Evolutionary conservation across 768 basidiomycete genomes (phyloP).

Genomic region (Suillus paluster): DNA sequence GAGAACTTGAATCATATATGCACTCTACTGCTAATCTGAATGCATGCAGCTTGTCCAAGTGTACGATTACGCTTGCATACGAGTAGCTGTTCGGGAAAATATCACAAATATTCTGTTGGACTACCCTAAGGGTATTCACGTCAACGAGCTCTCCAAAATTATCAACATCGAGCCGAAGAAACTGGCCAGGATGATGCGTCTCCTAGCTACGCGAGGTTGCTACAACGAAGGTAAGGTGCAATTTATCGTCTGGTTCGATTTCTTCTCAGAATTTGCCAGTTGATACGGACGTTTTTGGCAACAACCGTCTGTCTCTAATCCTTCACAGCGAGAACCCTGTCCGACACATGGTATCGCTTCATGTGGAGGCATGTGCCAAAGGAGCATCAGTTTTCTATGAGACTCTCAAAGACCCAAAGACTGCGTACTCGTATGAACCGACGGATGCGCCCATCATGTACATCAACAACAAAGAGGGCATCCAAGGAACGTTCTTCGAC

Average conservation of each 20-base stretch:
- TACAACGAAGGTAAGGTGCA: constrained; percentile 34
- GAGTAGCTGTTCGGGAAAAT: constrained; percentile 31
- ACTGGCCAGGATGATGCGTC: constrained; percentile 34
- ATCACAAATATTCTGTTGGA: constrained; percentile 31
- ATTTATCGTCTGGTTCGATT: not conserved
- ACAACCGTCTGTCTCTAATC: constrained; percentile 39
- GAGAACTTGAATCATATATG: constrained; percentile 6
- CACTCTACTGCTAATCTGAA: not conserved
- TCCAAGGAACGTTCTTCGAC: constrained; percentile 28
- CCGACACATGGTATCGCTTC: constrained; percentile 22
- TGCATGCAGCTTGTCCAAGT: constrained; percentile 27
- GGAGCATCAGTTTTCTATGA: constrained; percentile 30
- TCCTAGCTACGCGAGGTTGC: constrained; percentile 33
- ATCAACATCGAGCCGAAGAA: constrained; percentile 28
- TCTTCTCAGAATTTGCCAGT: constrained; percentile 23
- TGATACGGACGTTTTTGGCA: constrained; percentile 34
- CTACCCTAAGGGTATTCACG: constrained; percentile 35
- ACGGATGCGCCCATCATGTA: constrained; percentile 26
- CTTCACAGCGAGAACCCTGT: constrained; percentile 29
- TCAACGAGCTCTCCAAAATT: constrained; percentile 30
- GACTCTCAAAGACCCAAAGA: constrained; percentile 27
- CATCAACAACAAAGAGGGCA: constrained; percentile 20
- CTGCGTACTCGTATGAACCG: constrained; percentile 23
- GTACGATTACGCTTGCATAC: constrained; percentile 33
- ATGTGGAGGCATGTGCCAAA: constrained; percentile 20